Conservation (phyloP, 2,329 filamentous ascomycete genomes). For the Allantophomopsis cytisporea region DNA sequence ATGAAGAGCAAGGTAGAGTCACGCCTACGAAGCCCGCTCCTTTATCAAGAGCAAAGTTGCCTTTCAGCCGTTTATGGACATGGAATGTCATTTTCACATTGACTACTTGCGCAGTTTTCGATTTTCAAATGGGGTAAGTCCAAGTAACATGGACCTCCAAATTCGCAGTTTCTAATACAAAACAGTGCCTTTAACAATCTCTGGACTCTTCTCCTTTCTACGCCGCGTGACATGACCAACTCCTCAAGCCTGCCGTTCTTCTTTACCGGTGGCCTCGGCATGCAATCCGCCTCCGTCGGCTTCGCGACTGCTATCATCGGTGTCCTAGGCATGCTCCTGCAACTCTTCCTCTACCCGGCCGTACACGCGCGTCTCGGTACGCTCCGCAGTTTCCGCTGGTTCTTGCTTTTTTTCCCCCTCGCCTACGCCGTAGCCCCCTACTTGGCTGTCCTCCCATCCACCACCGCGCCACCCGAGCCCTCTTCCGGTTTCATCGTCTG, state of each 20-base stretch:
- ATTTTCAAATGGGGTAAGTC: conserved; percentile 54
- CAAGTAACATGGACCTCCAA: too few species aligned
- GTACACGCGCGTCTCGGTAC: conserved; percentile 53
- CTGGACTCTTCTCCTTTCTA: conserved; percentile 46
- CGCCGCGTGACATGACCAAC: conserved; percentile 28
- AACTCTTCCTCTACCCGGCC: conserved; percentile 54
- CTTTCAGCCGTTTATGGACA: conserved; percentile 18
- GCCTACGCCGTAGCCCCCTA: conserved; percentile 57
- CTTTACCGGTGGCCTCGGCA: conserved; percentile 46
- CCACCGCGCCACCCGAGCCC: conserved; percentile 18
- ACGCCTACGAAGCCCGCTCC: conserved; percentile 4
- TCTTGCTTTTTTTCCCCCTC: conserved; percentile 51
- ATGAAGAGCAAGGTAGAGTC: conserved; percentile 1
- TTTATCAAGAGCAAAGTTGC: conserved; percentile 4
- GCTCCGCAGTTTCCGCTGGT: conserved; percentile 49
- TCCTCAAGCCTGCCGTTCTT: conserved; percentile 11
- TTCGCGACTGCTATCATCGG: conserved; percentile 58
- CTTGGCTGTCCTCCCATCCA: conserved; percentile 33
- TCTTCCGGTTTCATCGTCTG: conserved; percentile 35
- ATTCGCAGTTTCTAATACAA: too few species aligned
- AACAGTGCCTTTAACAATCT: conserved; percentile 37
- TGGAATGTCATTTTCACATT: conserved; percentile 30
- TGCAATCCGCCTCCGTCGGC: conserved; percentile 52
- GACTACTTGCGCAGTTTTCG: conserved; percentile 52
- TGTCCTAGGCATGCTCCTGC: conserved; percentile 52